Evolutionary conservation across 345 rosid genomes (phyloP).

Genomic region (Rhizophora apiculata): DNA sequence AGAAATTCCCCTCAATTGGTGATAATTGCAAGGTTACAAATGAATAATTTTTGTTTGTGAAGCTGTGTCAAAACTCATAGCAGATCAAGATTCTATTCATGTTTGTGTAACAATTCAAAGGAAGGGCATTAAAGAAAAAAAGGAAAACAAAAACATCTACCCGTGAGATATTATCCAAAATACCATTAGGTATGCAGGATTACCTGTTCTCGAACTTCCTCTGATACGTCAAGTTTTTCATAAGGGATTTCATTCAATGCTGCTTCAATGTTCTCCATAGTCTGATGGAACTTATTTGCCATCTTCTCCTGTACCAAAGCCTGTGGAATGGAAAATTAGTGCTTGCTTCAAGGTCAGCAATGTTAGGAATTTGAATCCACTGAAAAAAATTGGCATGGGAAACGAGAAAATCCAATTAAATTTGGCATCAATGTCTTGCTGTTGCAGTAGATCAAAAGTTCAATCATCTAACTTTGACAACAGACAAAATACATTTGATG

Average conservation of each 20-base stretch:
- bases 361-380: not conserved
- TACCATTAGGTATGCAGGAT: not conserved
- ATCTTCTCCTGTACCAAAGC: constrained; percentile 48
- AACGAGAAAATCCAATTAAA: no score
- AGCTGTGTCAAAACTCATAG: not conserved
- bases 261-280: constrained; percentile 64
- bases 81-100: not conserved
- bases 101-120: not conserved
- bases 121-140: not conserved
- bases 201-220: constrained; percentile 94
- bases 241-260: constrained; percentile 67
- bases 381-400: not conserved
- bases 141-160: not conserved
- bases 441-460: no score
- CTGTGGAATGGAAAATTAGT: constrained; percentile 30
- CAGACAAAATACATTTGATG: no score
- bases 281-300: constrained; percentile 43
- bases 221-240: constrained; percentile 54
- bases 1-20: not conserved
- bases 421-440: no score
- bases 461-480: no score
- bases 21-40: constrained; percentile 1
- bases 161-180: not conserved
- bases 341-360: not conserved
- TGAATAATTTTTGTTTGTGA: not conserved